phyloP scores from a whole-genome alignment of 2,329 filamentous ascomycete genomes.

The Xylaria sp. region DNA sequence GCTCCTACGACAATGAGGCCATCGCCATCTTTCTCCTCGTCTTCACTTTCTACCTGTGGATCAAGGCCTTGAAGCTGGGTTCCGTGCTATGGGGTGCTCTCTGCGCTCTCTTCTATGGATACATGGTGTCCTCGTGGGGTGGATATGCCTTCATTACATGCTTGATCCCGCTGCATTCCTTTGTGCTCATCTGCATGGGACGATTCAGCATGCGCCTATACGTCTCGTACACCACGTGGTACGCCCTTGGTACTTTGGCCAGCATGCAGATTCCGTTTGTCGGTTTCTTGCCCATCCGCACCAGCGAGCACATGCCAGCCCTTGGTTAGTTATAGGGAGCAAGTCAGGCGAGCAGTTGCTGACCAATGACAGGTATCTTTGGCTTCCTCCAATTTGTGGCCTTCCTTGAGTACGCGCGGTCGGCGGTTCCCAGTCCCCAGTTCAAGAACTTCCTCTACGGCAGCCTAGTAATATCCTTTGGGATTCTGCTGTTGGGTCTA shows the following conservation, averaged over 20 bases:
- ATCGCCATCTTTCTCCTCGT: constrained; percentile 99
- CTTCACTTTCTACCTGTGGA: constrained; percentile 98
- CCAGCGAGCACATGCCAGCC: constrained; percentile 97
- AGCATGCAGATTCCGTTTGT: constrained; percentile 99
- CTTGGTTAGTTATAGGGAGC: constrained; percentile 63
- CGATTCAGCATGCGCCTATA: constrained; percentile 93
- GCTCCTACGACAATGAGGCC: constrained; percentile 98
- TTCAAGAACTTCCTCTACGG: constrained; percentile 88
- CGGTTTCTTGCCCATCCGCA: constrained; percentile 93
- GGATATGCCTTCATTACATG: constrained; percentile 99
- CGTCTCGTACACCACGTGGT: constrained; percentile 98
- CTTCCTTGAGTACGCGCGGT: constrained; percentile 87
- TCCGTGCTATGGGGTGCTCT: constrained; percentile 96
- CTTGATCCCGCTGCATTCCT: constrained; percentile 88
- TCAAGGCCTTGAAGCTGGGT: constrained; percentile 95
- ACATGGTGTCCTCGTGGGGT: constrained; percentile 99
- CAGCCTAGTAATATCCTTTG: constrained; percentile 74
- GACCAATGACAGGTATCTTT: constrained; percentile 71
- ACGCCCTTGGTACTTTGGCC: constrained; percentile 89
- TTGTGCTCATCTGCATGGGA: constrained; percentile 95
- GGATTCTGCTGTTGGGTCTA: constrained; percentile 72
- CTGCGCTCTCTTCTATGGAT: constrained; percentile 95
- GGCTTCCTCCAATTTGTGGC: constrained; percentile 92
- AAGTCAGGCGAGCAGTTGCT: background rate
- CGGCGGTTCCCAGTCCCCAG: constrained; percentile 87